Base-by-base conservation (phyloP, 1,284 basidiomycete genomes). In the Irpex sp. region DNA sequence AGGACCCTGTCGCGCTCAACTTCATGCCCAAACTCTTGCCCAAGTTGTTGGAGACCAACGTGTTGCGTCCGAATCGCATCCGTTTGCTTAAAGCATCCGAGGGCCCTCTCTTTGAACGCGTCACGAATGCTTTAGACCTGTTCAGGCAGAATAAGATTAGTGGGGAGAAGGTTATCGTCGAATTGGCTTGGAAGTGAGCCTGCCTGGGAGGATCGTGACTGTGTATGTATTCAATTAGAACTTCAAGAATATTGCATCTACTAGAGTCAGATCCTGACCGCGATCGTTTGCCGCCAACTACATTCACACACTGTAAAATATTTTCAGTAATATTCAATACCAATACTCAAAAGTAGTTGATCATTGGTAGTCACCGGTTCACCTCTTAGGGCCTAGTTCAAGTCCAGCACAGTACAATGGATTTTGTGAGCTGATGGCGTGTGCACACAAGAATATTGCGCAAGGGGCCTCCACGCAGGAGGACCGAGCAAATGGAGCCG, bases 141-240 rank as follows among this genome's bases (percentile, higher is more conserved):
- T 37, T 66, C 15, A 57, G 60, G 47, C 13, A 48, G 5, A 60
- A 62, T 8, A 47, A 56, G 54, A 61, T 64, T 11, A 66, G 63
- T 52, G 63, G 64, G 4, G 64, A 66, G 62, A 63, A 60, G 56
- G 47, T 66, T 9, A 59, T 66, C 5, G 34, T 63, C 19, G 51
- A 60, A 17, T 17, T 47, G 44, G 17, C 11, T 13, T 47, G 44
- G 44, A 13, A 47, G 17, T 47, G 44, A 47, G 44, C 31, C 31
- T 34, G 31, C 31, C 31, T 34, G 31, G 31, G 31, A 34, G 5
- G 44, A 47, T 60, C 44, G 44, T 60, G 13, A 58, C 58, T 2
- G 44, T 47, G 19, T 51, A 34, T n/a, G 52, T 36, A 13, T 60
- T 60, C 49, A 13, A 54, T 11, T 21, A 51, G 48, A 34, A 34